Evolutionary conservation across 768 basidiomycete genomes (phyloP), one percentile per base, ranked within the genome.

Genomic region (Guyanaporus albipodus): DNA sequence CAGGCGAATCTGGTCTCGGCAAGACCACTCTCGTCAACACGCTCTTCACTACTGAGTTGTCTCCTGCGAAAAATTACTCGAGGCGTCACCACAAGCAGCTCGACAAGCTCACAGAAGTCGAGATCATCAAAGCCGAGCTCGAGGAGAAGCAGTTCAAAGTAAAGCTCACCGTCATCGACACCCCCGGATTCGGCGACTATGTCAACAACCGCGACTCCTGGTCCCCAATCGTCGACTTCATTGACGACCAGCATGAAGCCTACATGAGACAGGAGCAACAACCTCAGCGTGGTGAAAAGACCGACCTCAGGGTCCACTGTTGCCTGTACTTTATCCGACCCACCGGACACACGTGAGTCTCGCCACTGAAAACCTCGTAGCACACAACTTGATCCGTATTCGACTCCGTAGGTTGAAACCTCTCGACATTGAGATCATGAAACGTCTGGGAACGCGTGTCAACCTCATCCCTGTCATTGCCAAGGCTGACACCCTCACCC

Each of bases 131-230:
- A 76, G 96, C 95, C 12, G 95, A 97, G 73, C 82, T 99, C 19
- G 96, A 98, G 72, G 96, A 98, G 71, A 91, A 94, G 67, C 88
- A 91, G 65, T 98, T 98, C 83, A 95, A 93, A 70, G 94, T 97
- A 77, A 98, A 97, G 77, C 83, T 99, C 54, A 94, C 89, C 15
- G 96, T 98, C 66, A 95, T 99, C 55, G 96, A 99, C 70, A 97
- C 95, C 10, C 96, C 96, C 44, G 96, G 96, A 23, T 99, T 98
- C 54, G 96, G 96, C 29, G 96, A 99, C 86, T 98, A 97, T 62
- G 95, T 99, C 73, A 99, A 99, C 89, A 99, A 99, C 80, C 83
- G 91, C 46, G 96, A 98, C 69, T 94, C 91, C 17, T 99, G 96
- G 96, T 78, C 82, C 23, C 96, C 96, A 44, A 98, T 99, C 57